A percentile compares a stretch with the other conserved stretches of the same genome.
phyloP scores from a whole-genome alignment of 2,329 filamentous ascomycete species.

The Diaporthe vexans region DNA sequence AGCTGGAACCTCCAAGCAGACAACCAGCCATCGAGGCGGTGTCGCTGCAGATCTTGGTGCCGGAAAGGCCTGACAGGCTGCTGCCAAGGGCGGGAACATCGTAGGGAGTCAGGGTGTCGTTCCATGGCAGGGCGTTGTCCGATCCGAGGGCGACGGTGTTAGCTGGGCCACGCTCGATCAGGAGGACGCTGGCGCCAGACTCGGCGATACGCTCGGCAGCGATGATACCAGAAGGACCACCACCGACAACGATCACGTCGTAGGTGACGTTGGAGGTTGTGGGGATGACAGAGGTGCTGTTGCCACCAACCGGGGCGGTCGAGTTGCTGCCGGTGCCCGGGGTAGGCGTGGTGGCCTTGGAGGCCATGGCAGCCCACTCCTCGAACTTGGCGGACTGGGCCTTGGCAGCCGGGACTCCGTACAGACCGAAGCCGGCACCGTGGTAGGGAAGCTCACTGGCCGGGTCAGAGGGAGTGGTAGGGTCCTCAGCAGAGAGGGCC shows the following conservation, averaged over 20 bases:
- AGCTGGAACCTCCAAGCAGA: slow-evolving; percentile 54
- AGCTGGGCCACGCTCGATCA: slow-evolving; percentile 55
- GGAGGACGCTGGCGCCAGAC: slow-evolving; percentile 53
- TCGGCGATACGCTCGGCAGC: slow-evolving; percentile 54
- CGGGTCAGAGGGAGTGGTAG: slow-evolving; percentile 50
- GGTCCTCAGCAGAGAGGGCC: slow-evolving; percentile 53
- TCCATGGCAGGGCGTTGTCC: slow-evolving; percentile 49
- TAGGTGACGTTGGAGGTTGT: slow-evolving; percentile 52
- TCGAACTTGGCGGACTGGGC: slow-evolving; percentile 52
- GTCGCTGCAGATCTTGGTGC: slow-evolving; percentile 51
- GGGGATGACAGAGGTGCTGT: slow-evolving; percentile 42
- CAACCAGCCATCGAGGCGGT: slow-evolving; percentile 53
- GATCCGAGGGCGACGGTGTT: slow-evolving; percentile 52
- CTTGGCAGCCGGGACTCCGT: slow-evolving; percentile 49
- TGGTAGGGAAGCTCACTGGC: slow-evolving; percentile 56
- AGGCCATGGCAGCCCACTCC: slow-evolving; percentile 45
- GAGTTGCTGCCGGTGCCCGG: slow-evolving; percentile 37
- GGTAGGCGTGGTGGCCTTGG: slow-evolving; percentile 29
- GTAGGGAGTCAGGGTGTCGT: slow-evolving; percentile 50
- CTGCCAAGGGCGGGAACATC: slow-evolving; percentile 49
- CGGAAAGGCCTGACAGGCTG: slow-evolving; percentile 44
- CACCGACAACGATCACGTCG: slow-evolving; percentile 57
- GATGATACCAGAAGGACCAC: slow-evolving; percentile 54
- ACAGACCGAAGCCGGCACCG: slow-evolving; percentile 55
- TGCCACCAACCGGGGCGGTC: slow-evolving; percentile 40